Evolutionary conservation across 768 basidiomycete species (phyloP).

Genomic region (Phlegmacium glaucopus): DNA sequence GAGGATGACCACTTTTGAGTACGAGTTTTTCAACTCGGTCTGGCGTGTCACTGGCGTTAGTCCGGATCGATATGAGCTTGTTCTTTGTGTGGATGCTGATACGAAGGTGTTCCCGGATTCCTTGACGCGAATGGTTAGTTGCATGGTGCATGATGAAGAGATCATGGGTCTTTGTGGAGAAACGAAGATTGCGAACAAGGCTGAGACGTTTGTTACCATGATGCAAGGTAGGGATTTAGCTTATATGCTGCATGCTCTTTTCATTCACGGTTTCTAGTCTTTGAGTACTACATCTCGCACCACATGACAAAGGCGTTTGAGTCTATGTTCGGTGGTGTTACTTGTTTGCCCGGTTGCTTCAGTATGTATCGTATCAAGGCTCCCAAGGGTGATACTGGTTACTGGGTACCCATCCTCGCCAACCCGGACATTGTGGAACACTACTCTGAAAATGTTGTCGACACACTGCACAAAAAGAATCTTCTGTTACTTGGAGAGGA

Average conservation of each 20-base stretch:
- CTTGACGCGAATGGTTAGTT: conserved; percentile 90
- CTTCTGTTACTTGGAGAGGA: conserved; percentile 95
- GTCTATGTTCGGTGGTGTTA: conserved; percentile 99
- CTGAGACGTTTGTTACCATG: conserved; percentile 98
- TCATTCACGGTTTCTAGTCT: conserved; percentile 54
- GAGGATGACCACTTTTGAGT: conserved; percentile 99
- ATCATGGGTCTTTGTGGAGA: conserved; percentile 99
- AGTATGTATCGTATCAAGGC: conserved; percentile 99
- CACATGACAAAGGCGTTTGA: conserved; percentile 99
- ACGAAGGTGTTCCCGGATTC: conserved; percentile 99
- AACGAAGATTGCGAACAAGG: conserved; percentile 99
- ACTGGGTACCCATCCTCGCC: conserved; percentile 98
- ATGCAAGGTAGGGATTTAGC: conserved; percentile 79
- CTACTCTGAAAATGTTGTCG: conserved; percentile 99
- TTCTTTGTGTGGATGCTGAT: conserved; percentile 95
- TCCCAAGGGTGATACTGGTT: conserved; percentile 93
- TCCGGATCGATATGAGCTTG: conserved; percentile 93
- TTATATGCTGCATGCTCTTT: neutral
- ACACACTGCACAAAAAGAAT: conserved; percentile 99
- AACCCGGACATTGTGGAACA: conserved; percentile 99
- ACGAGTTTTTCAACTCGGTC: conserved; percentile 98
- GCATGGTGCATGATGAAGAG: conserved; percentile 95
- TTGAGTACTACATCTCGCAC: conserved; percentile 99
- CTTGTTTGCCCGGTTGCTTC: conserved; percentile 99
- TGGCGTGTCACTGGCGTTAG: conserved; percentile 95